Evolutionary conservation across 2,329 filamentous ascomycete genomes (phyloP).

Genomic region (Fusarium pseudograminearum): DNA sequence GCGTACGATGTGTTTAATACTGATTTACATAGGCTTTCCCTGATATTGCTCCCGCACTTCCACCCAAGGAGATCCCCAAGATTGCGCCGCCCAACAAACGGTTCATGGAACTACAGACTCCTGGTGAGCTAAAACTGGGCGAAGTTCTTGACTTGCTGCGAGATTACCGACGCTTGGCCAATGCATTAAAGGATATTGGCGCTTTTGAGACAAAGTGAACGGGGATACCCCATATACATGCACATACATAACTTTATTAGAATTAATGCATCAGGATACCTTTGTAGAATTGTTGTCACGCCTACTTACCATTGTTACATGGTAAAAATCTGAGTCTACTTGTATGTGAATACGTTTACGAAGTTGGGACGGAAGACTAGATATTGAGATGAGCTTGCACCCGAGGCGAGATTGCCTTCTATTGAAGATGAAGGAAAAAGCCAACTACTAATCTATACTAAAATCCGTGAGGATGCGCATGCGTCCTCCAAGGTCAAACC

Average conservation of each 20-base stretch:
- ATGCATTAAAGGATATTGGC: constrained; percentile 71
- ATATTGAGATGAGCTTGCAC: constrained; percentile 11
- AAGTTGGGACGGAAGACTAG: neutral
- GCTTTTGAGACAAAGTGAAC: constrained; percentile 64
- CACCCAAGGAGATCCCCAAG: constrained; percentile 66
- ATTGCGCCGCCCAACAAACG: constrained; percentile 76
- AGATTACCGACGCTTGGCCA: constrained; percentile 80
- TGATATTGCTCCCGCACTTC: constrained; percentile 66
- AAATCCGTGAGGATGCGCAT: neutral
- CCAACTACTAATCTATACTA: constrained; percentile 14
- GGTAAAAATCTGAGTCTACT: neutral
- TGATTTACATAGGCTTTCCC: constrained; percentile 65
- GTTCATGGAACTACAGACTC: constrained; percentile 79
- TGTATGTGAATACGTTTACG: neutral
- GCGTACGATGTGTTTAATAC: neutral
- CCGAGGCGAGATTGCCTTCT: constrained; percentile 16
- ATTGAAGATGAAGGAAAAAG: neutral
- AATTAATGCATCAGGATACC: constrained; percentile 24
- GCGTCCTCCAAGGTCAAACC: neutral
- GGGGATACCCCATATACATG: neutral
- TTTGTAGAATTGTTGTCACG: neutral
- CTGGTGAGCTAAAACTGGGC: constrained; percentile 76
- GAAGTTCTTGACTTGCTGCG: constrained; percentile 78
- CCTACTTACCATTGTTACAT: neutral
- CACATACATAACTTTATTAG: constrained; percentile 24